phyloP scores from a whole-genome alignment of 768 basidiomycete genomes.

The Leccinum imitatum region DNA sequence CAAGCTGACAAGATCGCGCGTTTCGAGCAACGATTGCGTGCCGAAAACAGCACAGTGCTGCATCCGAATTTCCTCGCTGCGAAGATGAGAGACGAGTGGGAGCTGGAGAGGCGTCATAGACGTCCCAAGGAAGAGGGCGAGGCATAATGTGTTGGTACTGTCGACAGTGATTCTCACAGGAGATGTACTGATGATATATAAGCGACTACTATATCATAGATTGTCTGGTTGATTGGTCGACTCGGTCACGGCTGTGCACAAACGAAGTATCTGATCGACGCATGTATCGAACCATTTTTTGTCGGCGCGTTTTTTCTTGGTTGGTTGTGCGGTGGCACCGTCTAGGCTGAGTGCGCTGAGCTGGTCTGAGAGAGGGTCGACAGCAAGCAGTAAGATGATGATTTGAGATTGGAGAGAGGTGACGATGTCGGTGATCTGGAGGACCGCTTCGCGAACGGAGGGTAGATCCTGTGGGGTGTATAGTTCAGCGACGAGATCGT shows the following conservation, averaged over 20 bases:
- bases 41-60: conserved; percentile 51
- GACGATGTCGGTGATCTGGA: conserved; percentile 38
- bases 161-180: neutral
- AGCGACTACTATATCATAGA: conserved; percentile 7
- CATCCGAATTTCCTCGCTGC: conserved; percentile 62
- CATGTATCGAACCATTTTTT: conserved; percentile 66
- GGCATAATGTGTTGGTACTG: conserved; percentile 31
- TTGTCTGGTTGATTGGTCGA: conserved; percentile 22
- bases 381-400: conserved; percentile 21
- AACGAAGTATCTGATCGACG: conserved; percentile 58
- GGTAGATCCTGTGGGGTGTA: conserved; percentile 60
- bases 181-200: conserved; percentile 22
- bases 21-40: conserved; percentile 58
- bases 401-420: conserved; percentile 36
- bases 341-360: conserved; percentile 27
- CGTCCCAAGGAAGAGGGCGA: conserved; percentile 32
- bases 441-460: conserved; percentile 41
- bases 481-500: conserved; percentile 66
- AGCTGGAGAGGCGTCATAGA: conserved; percentile 37
- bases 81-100: conserved; percentile 55
- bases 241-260: conserved; percentile 31
- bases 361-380: conserved; percentile 24
- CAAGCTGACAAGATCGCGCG: conserved; percentile 60
- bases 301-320: conserved; percentile 36
- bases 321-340: neutral